Evolutionary conservation across 2,329 filamentous ascomycete genomes (phyloP).

Genomic region (Xylariomycetidae sp.): DNA sequence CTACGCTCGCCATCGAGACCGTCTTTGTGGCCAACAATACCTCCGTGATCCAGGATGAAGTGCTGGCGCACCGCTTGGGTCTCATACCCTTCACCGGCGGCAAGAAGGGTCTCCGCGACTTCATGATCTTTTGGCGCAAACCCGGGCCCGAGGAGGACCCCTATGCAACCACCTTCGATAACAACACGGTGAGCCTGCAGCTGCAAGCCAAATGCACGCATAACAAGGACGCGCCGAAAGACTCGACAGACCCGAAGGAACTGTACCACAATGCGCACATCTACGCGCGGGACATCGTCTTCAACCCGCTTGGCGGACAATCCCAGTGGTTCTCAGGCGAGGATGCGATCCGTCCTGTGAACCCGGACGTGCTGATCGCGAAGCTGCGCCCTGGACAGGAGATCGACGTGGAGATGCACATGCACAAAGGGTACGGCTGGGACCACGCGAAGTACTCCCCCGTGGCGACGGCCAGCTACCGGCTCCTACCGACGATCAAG

Average conservation of each 20-base stretch:
- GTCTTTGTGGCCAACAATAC: conserved; percentile 96
- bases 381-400: conserved; percentile 89
- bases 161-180: conserved; percentile 61
- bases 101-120: conserved; percentile 66
- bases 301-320: conserved; percentile 71
- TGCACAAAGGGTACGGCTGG: conserved; percentile 86
- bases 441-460: conserved; percentile 98
- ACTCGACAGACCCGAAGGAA: conserved; percentile 74
- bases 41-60: conserved; percentile 95
- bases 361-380: conserved; percentile 89
- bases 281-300: conserved; percentile 72
- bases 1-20: conserved; percentile 87
- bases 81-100: conserved; percentile 83
- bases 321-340: conserved; percentile 60
- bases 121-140: conserved; percentile 77
- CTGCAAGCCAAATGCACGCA: conserved; percentile 76
- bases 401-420: conserved; percentile 83
- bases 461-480: conserved; percentile 89
- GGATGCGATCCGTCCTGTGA: conserved; percentile 65
- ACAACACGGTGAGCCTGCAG: conserved; percentile 78
- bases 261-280: conserved; percentile 82
- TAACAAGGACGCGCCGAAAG: conserved; percentile 63
- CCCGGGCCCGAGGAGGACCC: conserved; percentile 56
- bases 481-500: conserved; percentile 79
- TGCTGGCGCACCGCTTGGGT: conserved; percentile 82